A percentile compares a stretch with the other conserved stretches of the same genome.
phyloP scores from a whole-genome alignment of 257 asterid species.

The Nicotiana sylvestris region DNA sequence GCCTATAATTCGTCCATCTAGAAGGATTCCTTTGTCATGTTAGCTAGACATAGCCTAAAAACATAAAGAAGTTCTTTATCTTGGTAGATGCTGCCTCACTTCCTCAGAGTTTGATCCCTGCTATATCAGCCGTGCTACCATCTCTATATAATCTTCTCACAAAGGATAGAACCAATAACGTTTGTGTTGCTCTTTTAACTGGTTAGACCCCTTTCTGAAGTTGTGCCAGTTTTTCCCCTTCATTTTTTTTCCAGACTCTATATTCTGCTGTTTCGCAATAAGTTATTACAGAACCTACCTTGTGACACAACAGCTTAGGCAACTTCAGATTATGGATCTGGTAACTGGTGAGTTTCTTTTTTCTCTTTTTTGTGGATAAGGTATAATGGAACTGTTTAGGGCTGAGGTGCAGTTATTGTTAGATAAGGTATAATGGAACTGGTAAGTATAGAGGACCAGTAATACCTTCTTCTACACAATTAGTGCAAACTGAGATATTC shows the following conservation, averaged over 20 bases:
- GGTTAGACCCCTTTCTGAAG: background rate
- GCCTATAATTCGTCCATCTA: background rate
- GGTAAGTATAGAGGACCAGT: background rate
- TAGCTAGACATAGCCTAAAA: background rate
- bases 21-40: background rate
- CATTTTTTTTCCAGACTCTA: no score
- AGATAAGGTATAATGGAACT: background rate
- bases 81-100: background rate
- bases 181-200: background rate
- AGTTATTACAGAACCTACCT: background rate
- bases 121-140: background rate
- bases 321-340: background rate
- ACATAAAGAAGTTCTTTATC: background rate
- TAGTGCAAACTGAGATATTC: background rate
- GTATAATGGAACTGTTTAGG: background rate
- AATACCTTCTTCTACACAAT: background rate
- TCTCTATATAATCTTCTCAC: background rate
- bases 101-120: slow-evolving; percentile 4
- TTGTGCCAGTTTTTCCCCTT: background rate
- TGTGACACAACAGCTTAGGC: background rate
- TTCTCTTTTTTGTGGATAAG: background rate
- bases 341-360: background rate
- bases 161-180: background rate
- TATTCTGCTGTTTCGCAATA: background rate
- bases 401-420: no score